Percentiles rank a stretch among this genome's conserved stretches.
Evolutionary conservation across 192 early-diverging fungal species (phyloP).

Genomic region (Coemansia umbellata): DNA sequence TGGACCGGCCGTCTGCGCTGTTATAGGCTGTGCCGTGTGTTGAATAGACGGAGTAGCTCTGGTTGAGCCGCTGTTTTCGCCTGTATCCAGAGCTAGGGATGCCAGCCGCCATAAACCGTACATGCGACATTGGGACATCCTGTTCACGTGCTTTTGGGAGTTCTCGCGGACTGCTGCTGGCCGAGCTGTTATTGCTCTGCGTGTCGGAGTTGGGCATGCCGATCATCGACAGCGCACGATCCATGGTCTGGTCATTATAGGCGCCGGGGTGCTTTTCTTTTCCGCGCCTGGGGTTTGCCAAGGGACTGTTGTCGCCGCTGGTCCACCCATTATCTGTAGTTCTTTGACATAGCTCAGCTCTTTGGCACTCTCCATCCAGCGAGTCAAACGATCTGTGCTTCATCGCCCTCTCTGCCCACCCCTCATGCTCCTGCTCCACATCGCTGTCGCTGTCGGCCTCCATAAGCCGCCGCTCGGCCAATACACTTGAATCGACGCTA

Average conservation of each 20-base stretch:
- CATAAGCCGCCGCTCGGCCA: slow-evolving; percentile 25
- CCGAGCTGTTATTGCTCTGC: slow-evolving; percentile 12
- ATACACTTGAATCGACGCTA: slow-evolving; percentile 15
- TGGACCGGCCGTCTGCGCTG: too few relatives aligned
- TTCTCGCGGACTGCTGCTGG: background rate
- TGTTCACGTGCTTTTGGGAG: too few relatives aligned
- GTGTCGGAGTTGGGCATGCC: slow-evolving; percentile 37
- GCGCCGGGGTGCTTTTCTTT: background rate
- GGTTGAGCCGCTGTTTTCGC: background rate
- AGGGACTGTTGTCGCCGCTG: background rate
- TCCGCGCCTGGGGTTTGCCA: background rate
- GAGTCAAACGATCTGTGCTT: too few relatives aligned
- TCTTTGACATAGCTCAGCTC: too few relatives aligned
- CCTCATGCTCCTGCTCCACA: slow-evolving; percentile 5
- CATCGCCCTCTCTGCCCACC: too few relatives aligned
- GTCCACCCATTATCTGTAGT: slow-evolving; percentile 7
- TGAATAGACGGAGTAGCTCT: slow-evolving; percentile 18
- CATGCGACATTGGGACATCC: too few relatives aligned
- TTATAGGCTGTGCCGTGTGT: too few relatives aligned
- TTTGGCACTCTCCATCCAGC: too few relatives aligned
- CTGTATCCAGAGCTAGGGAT: too few relatives aligned
- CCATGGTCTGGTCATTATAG: slow-evolving; percentile 26
- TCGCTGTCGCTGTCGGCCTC: slow-evolving; percentile 41
- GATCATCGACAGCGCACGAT: slow-evolving; percentile 51
- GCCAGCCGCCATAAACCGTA: too few relatives aligned